These are phyloP conservation scores for Quercus parvula DNA, from an alignment of 306 rosid species.

Conservation along the genomic window DNA sequence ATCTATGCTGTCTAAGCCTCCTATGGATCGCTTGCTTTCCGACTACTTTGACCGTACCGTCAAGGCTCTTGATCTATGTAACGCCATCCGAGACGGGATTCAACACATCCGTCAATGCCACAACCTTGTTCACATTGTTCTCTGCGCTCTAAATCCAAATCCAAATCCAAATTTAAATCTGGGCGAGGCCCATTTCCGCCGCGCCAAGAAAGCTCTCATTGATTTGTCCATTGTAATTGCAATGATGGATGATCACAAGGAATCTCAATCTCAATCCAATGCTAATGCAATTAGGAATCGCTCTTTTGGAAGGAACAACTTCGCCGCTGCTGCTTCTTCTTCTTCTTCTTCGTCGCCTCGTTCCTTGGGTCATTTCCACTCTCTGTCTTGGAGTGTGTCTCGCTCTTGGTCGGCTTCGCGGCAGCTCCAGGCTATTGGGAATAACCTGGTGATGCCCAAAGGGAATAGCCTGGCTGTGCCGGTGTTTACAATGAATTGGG, in stretches of 20 bases:
- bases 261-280: slow-evolving; percentile 24
- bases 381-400: slow-evolving; percentile 94
- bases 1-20: slow-evolving; percentile 27
- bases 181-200: slow-evolving; percentile 83
- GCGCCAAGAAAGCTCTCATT: slow-evolving; percentile 77
- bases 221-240: slow-evolving; percentile 67
- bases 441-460: slow-evolving; percentile 28
- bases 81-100: slow-evolving; percentile 82
- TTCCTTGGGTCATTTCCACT: slow-evolving; percentile 45
- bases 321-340: not conserved
- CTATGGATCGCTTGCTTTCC: slow-evolving; percentile 63
- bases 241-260: slow-evolving; percentile 80
- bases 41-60: slow-evolving; percentile 76
- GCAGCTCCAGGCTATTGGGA: slow-evolving; percentile 85
- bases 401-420: slow-evolving; percentile 86
- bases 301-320: slow-evolving; percentile 64
- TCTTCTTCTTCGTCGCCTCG: too few species aligned
- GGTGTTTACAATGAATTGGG: slow-evolving; percentile 53
- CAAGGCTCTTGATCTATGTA: slow-evolving; percentile 84
- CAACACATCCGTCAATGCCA: slow-evolving; percentile 83
- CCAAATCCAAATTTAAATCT: slow-evolving; percentile 44
- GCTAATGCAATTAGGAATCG: slow-evolving; percentile 52
- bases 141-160: slow-evolving; percentile 51
- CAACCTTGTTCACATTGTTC: slow-evolving; percentile 71
- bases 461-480: slow-evolving; percentile 58